These are phyloP conservation scores for Aspergillus felis DNA, from an alignment of 2,329 filamentous ascomycete genomes.

Conservation along the genomic window DNA sequence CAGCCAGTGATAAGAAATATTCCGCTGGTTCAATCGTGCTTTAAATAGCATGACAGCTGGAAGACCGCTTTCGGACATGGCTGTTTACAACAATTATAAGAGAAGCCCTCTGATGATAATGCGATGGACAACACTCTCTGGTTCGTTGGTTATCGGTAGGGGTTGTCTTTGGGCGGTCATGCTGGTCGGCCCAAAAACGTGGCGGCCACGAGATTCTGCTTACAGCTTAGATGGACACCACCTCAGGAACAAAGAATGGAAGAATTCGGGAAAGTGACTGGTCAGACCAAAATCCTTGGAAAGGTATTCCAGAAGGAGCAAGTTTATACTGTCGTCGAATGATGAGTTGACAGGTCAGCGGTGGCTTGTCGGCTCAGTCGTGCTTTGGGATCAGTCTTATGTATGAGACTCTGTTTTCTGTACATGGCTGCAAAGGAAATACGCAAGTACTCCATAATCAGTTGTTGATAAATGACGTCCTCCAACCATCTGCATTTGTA, in stretches of 20 bases:
- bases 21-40: not conserved
- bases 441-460: too few species aligned
- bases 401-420: not conserved
- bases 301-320: slow-evolving; percentile 7
- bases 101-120: not conserved
- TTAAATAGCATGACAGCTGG: not conserved
- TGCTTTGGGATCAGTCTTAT: not conserved
- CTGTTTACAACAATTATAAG: not conserved
- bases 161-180: not conserved
- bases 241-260: slow-evolving; percentile 5
- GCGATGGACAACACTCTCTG: not conserved
- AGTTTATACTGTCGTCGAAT: not conserved
- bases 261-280: slow-evolving; percentile 11
- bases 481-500: too few species aligned
- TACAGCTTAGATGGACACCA: not conserved
- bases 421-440: too few species aligned
- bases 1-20: not conserved
- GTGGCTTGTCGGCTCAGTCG: not conserved
- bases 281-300: slow-evolving; percentile 1
- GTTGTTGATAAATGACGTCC: too few species aligned
- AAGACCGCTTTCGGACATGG: not conserved
- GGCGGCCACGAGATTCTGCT: slow-evolving; percentile 28
- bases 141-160: not conserved
- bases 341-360: not conserved
- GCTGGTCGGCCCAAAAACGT: slow-evolving; percentile 21